Conservation (phyloP, 371 early-diverging fungal species). For the Nematocida ausubeli region DNA sequence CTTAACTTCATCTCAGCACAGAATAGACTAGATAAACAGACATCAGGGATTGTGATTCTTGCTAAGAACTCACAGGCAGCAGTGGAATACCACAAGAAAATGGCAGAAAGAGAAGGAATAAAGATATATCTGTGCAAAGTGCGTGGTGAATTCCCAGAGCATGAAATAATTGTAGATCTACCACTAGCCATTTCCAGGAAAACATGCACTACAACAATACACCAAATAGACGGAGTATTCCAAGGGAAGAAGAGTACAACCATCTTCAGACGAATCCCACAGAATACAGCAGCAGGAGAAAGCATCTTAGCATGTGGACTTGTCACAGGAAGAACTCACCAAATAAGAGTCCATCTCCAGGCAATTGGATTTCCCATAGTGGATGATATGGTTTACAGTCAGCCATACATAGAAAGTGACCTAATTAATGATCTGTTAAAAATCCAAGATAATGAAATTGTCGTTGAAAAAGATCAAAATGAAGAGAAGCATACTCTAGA, state of each 20-base stretch:
- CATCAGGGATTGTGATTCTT: conserved; percentile 68
- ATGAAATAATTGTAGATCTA: conserved; percentile 52
- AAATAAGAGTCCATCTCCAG: conserved; percentile 93
- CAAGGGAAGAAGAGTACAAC: conserved; percentile 63
- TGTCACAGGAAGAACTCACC: conserved; percentile 92
- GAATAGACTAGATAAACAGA: conserved; percentile 68
- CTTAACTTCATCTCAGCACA: conserved; percentile 55
- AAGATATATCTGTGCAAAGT: conserved; percentile 68
- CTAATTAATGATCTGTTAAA: background rate
- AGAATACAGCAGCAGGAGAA: conserved; percentile 48
- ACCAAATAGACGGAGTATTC: background rate
- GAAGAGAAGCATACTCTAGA: too few species aligned
- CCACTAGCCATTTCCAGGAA: conserved; percentile 48
- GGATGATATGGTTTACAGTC: conserved; percentile 72
- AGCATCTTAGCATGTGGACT: conserved; percentile 72
- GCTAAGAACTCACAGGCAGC: conserved; percentile 53
- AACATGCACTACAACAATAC: conserved; percentile 42
- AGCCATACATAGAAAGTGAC: conserved; percentile 6
- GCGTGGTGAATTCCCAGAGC: conserved; percentile 64
- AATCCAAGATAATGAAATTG: background rate
- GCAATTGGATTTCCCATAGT: conserved; percentile 87
- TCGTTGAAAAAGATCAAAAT: too few species aligned
- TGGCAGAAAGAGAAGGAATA: conserved; percentile 49
- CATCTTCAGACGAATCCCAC: conserved; percentile 57
- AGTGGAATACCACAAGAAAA: conserved; percentile 51